Evolutionary conservation across 495 filamentous ascomycete species (phyloP), one percentile per base, ranked within the genome.

Genomic region (Cercophora scortea): DNA sequence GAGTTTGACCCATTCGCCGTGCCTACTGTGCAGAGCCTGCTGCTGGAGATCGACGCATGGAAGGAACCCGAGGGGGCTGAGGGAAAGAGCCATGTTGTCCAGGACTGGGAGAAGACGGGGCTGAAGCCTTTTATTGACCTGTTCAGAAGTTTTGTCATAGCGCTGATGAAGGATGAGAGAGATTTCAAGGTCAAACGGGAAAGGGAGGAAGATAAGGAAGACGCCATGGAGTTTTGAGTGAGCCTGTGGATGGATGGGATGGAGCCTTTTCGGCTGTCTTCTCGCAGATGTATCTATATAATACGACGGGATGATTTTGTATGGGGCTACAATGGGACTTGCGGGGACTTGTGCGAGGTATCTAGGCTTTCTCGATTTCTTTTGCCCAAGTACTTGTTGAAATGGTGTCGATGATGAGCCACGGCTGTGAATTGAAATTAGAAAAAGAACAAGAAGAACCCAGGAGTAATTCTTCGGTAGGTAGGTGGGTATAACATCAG

Each of bases 21-120:
- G 44, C 93, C 93, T 6, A 97, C 89, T 5, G 89, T 96, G 32
- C 87, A 84, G 47, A 72, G 83, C 32, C 64, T 97, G 41, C 67
- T 97, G 17, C 71, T 64, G 4, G 89, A 97, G 70, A 91, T 97
- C 57, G 89, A 95, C 60, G 70, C 69, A 36, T 96, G 87, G 79
- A 59, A 58, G 19, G 71, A 71, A 16, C 62, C 64, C 0, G 70
- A 57, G 7, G 70, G 69, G 11, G 65, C 56, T 10, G 60, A 62
- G 15, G 68, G 45, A 3, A 76, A 74, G 54, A 55, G 42, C 52
- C 56, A 10, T 2, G 18, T n/a, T 10, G 15, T 87, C 39, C 81
- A 82, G 64, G 94, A 98, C 65, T 96, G 90, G 79, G 92, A 98
- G 73, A 97, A 96, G 79, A 98, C 93, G 32, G 88, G 89, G 49